Evolutionary conservation across 345 rosid genomes (phyloP).

Genomic region (Heritiera fomes): DNA sequence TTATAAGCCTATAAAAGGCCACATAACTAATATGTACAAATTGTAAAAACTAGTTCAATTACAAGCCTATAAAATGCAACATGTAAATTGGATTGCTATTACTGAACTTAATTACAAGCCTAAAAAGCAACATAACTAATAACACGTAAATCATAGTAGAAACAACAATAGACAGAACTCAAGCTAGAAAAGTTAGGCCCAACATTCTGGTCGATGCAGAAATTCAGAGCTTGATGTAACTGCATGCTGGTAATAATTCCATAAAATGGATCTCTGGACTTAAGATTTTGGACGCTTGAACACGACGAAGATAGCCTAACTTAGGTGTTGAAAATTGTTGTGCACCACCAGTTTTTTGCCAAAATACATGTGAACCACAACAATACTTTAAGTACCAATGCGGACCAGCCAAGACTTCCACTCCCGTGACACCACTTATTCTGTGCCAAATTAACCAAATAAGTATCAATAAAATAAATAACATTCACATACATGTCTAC

Average conservation of each 20-base stretch:
- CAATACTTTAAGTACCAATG: conserved; percentile 68
- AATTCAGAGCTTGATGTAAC: conserved; percentile 72
- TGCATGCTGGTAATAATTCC: conserved; percentile 83
- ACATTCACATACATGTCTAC: not conserved
- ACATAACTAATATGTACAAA: no score
- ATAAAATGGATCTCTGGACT: conserved; percentile 54
- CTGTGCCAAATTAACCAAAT: conserved; percentile 33
- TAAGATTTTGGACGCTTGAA: conserved; percentile 46
- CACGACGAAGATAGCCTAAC: conserved; percentile 51
- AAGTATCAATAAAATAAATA: not conserved
- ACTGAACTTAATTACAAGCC: no score
- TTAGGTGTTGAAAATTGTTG: conserved; percentile 49
- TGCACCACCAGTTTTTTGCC: conserved; percentile 72
- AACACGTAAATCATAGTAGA: no score
- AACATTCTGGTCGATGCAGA: not conserved
- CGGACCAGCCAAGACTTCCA: conserved; percentile 63
- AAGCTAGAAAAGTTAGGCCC: no score
- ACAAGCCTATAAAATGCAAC: no score
- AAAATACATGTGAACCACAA: conserved; percentile 67
- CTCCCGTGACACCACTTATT: conserved; percentile 61
- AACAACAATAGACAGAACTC: no score
- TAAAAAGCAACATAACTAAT: no score
- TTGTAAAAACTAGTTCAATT: no score
- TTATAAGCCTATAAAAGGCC: no score
- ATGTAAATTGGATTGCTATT: no score